Evolutionary conservation across 2,329 filamentous ascomycete species (phyloP).

Genomic region (Fusarium longipes): DNA sequence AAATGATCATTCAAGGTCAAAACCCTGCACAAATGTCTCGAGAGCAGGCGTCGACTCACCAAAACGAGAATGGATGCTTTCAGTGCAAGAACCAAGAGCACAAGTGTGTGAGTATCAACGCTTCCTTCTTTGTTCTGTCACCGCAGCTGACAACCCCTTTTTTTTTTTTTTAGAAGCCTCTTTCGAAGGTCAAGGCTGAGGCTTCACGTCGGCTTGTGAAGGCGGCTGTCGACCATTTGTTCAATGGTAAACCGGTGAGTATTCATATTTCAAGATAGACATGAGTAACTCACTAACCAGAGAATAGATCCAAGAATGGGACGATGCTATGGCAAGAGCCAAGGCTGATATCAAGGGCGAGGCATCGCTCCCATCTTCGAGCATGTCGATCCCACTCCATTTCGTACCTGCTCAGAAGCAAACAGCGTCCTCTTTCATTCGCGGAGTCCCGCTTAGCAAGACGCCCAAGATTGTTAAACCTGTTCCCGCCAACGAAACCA

Average conservation of each 20-base stretch:
- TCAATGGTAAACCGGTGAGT: not conserved
- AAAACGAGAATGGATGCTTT: not conserved
- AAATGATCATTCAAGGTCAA: not conserved
- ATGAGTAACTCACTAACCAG: not conserved
- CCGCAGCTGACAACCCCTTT: not conserved
- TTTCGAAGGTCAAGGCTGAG: not conserved
- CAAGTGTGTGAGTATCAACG: not conserved
- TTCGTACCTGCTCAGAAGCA: not conserved
- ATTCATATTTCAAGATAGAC: too few relatives aligned
- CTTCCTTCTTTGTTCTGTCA: not conserved
- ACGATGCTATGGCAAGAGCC: not conserved
- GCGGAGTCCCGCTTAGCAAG: not conserved
- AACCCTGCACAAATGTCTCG: not conserved
- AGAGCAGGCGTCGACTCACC: not conserved
- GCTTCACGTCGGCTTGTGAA: not conserved
- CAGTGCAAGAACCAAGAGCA: not conserved
- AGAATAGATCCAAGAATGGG: not conserved
- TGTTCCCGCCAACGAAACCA: not conserved
- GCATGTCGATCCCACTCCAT: too few relatives aligned
- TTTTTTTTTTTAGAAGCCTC: not conserved
- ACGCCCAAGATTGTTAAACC: too few relatives aligned
- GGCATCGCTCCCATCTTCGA: not conserved
- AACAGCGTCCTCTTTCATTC: not conserved
- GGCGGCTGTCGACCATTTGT: not conserved
- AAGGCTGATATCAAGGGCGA: not conserved